Evolutionary conservation across 1,284 basidiomycete genomes (phyloP), one percentile per base, ranked within the genome.

Genomic region (Ceratobasidium sp.): DNA sequence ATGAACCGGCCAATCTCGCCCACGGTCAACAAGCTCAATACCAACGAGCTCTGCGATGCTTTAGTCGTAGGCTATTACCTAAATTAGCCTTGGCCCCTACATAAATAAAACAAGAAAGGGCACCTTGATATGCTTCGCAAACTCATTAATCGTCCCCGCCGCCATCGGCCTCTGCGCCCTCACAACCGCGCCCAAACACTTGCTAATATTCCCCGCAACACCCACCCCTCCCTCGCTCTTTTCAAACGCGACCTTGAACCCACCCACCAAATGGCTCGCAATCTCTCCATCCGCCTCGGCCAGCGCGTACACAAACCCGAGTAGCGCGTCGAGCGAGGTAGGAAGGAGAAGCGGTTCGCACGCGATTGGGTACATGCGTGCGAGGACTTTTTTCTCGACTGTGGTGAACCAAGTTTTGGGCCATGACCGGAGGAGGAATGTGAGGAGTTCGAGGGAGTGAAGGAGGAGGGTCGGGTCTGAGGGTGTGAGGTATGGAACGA

Each of bases 1-100:
- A 92, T 89, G 79, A 90, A 90, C 39, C 95, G 90, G 34, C 96
- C 96, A 46, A 98, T 86, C 82, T 98, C 96, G 69, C 96, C 96
- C 63, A 98, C 85, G 51, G 94, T 91, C 19, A 97, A 84, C 58
- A 98, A 85, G 76, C 93, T 92, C n/a, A 98, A 86, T 56, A 94
- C 90, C 22, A 92, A 84, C 51, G 90, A 85, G 0, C 88, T 84
- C 27, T 90, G 82, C 76, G 88, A 88, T 7, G 89, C 87, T 80
- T 93, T 94, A 4, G 89, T 86, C 0, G 85, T 83, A 77, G 88
- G 85, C 87, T 90, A 76, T 39, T 68, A 74, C 56, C 34, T 4
- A 59, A 39, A 19, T 39, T 8, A 59, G 27, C 37, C 31, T 34
- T 51, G 77, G 46, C 56, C 49, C 39, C 34, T 3, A 49, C 13